A percentile compares a stretch with the other conserved stretches of the same genome.
phyloP scores from a whole-genome alignment of 2,329 filamentous ascomycete genomes.

The Aspergillus neoniger region DNA sequence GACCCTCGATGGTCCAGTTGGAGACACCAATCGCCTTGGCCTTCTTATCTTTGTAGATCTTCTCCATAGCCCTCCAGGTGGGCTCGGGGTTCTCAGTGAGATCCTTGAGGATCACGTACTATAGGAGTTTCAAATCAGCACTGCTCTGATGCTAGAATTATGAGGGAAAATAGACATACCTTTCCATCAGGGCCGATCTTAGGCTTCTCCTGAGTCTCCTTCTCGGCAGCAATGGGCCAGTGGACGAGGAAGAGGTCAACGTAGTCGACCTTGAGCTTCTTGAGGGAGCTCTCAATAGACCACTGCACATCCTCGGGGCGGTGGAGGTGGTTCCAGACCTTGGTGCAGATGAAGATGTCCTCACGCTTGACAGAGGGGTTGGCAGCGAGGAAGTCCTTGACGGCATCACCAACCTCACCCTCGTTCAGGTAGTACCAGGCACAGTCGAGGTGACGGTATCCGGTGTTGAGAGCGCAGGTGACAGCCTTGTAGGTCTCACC shows the following conservation, averaged over 20 bases:
- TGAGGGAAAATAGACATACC: slow-evolving; percentile 31
- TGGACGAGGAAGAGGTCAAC: slow-evolving; percentile 68
- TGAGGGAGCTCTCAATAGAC: slow-evolving; percentile 61
- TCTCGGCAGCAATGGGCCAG: slow-evolving; percentile 55
- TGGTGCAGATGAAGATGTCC: slow-evolving; percentile 56
- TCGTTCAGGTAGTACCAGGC: slow-evolving; percentile 60
- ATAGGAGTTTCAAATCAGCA: background rate
- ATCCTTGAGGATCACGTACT: slow-evolving; percentile 64
- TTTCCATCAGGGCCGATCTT: slow-evolving; percentile 56
- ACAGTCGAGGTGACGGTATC: slow-evolving; percentile 59
- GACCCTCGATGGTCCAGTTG: slow-evolving; percentile 64
- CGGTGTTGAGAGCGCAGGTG: slow-evolving; percentile 51
- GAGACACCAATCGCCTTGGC: slow-evolving; percentile 74
- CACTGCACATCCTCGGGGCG: slow-evolving; percentile 50
- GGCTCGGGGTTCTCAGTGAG: slow-evolving; percentile 64
- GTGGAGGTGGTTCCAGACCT: slow-evolving; percentile 57
- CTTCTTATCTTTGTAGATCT: slow-evolving; percentile 60
- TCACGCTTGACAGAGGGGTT: slow-evolving; percentile 50
- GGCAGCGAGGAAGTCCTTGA: slow-evolving; percentile 58
- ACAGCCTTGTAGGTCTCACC: slow-evolving; percentile 61
- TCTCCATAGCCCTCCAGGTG: slow-evolving; percentile 70
- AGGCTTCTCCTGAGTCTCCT: slow-evolving; percentile 49
- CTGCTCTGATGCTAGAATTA: background rate
- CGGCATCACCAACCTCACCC: slow-evolving; percentile 54
- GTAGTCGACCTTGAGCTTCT: slow-evolving; percentile 68